phyloP scores from a whole-genome alignment of 164 flowering plant genomes.

The Vitis amurensis region DNA sequence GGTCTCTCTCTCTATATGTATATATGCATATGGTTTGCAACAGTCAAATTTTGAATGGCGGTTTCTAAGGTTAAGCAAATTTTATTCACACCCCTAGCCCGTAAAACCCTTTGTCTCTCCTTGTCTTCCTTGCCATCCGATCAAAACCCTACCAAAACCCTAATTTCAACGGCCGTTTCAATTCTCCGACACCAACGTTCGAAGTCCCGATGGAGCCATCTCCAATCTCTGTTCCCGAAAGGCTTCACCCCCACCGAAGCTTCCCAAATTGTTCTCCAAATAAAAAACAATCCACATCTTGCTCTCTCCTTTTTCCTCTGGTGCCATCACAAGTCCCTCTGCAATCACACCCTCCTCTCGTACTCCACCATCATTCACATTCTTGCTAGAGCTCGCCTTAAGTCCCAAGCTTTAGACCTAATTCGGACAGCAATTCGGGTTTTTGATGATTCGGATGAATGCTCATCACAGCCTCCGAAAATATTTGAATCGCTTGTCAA shows the following conservation, averaged over 20 bases:
- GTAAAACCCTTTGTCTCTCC: too few species aligned
- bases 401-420: constrained; percentile 37
- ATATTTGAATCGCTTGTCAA: constrained; percentile 55
- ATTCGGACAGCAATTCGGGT: constrained; percentile 45
- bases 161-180: constrained; percentile 38
- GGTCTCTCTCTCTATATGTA: too few species aligned
- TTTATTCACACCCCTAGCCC: too few species aligned
- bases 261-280: constrained; percentile 54
- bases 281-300: constrained; percentile 71
- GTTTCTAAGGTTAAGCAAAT: too few species aligned
- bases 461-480: constrained; percentile 18
- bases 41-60: too few species aligned
- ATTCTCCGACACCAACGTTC: constrained; percentile 57
- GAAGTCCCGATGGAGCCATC: constrained; percentile 67
- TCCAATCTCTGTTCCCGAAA: constrained; percentile 49
- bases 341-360: constrained; percentile 55
- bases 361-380: constrained; percentile 72
- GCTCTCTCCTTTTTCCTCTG: constrained; percentile 75
- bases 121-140: neutral
- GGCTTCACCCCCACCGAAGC: constrained; percentile 57
- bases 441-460: constrained; percentile 1
- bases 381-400: constrained; percentile 65
- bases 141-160: constrained; percentile 22
- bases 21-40: too few species aligned
- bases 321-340: constrained; percentile 49